phyloP scores from a whole-genome alignment of 106 monocot genomes.

The Gastrodia elata region DNA sequence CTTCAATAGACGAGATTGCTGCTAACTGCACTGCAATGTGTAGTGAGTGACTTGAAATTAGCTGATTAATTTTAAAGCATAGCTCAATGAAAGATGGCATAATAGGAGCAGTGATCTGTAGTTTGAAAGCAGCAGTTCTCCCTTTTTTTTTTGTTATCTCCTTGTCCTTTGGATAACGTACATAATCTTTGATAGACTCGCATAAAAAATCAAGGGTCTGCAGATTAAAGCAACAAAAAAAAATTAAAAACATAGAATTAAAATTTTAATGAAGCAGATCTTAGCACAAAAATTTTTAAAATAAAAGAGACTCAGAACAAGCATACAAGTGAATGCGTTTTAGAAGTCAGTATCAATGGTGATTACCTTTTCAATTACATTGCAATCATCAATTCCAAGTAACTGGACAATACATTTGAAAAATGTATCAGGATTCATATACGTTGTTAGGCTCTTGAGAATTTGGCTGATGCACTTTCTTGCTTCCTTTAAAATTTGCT shows the following conservation, averaged over 20 bases:
- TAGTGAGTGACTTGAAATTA: slow-evolving; percentile 33
- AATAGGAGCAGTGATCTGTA: slow-evolving; percentile 29
- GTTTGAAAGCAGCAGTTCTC: slow-evolving; percentile 7
- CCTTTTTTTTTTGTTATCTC: slow-evolving; percentile 18
- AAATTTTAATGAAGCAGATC: neutral
- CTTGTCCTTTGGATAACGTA: slow-evolving; percentile 23
- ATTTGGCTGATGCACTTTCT: slow-evolving; percentile 29
- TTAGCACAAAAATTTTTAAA: neutral
- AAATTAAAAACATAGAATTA: neutral
- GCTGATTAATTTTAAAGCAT: slow-evolving; percentile 47
- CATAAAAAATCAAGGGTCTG: slow-evolving; percentile 63
- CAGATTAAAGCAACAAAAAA: slow-evolving; percentile 8
- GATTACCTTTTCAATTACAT: slow-evolving; percentile 63
- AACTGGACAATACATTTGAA: slow-evolving; percentile 50
- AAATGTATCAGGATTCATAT: slow-evolving; percentile 60
- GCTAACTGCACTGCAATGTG: slow-evolving; percentile 32
- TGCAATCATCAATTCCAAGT: slow-evolving; percentile 32
- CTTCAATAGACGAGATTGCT: slow-evolving; percentile 74
- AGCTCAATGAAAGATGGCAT: slow-evolving; percentile 46
- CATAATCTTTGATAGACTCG: slow-evolving; percentile 46
- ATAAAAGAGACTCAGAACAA: neutral
- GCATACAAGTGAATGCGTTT: neutral
- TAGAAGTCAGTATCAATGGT: neutral
- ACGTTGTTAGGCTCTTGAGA: slow-evolving; percentile 38
- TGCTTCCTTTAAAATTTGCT: slow-evolving; percentile 21